A percentile compares a stretch with the other conserved stretches of the same genome.
These are phyloP conservation scores for Eutypa lata DNA, from an alignment of 2,329 filamentous ascomycete species.

Conservation along the genomic window DNA sequence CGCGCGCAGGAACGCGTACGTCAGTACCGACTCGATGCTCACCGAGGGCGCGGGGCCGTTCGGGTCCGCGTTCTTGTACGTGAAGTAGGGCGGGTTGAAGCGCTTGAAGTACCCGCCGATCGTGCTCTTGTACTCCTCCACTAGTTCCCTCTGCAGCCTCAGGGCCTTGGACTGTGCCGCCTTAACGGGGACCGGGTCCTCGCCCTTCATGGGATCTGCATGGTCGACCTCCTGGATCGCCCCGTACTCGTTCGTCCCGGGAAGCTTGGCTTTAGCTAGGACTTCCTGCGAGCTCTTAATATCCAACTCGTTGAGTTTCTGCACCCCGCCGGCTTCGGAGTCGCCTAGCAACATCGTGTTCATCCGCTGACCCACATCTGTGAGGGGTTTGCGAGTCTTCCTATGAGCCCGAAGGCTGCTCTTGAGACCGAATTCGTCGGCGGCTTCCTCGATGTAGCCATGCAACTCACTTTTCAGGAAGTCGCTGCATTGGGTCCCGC, in stretches of 20 bases:
- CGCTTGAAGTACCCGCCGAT: conserved; percentile 94
- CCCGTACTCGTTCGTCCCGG: conserved; percentile 28
- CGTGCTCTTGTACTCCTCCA: conserved; percentile 75
- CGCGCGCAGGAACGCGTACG: conserved; percentile 89
- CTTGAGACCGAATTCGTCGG: conserved; percentile 70
- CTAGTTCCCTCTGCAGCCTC: conserved; percentile 66
- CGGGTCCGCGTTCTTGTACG: conserved; percentile 29
- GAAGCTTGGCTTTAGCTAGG: conserved; percentile 34
- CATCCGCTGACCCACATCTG: conserved; percentile 4
- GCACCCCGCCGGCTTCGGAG: conserved; percentile 28
- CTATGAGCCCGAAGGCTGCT: conserved; percentile 63
- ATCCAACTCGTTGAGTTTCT: conserved; percentile 40
- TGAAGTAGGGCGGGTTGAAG: conserved; percentile 79
- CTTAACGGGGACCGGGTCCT: conserved; percentile 45
- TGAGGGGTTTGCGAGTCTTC: conserved; percentile 13
- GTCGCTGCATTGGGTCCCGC: conserved; percentile 81
- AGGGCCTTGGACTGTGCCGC: conserved; percentile 58
- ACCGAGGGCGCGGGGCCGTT: conserved; percentile 40
- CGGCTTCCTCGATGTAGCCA: conserved; percentile 81
- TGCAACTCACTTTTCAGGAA: conserved; percentile 84
- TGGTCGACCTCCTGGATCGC: conserved; percentile 35
- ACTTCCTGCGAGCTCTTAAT: conserved; percentile 49
- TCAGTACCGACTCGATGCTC: conserved; percentile 73
- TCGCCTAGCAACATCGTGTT: conserved; percentile 14
- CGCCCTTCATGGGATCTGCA: conserved; percentile 34